Evolutionary conservation across 2,329 filamentous ascomycete genomes (phyloP).

Genomic region (Penicillium sp.): DNA sequence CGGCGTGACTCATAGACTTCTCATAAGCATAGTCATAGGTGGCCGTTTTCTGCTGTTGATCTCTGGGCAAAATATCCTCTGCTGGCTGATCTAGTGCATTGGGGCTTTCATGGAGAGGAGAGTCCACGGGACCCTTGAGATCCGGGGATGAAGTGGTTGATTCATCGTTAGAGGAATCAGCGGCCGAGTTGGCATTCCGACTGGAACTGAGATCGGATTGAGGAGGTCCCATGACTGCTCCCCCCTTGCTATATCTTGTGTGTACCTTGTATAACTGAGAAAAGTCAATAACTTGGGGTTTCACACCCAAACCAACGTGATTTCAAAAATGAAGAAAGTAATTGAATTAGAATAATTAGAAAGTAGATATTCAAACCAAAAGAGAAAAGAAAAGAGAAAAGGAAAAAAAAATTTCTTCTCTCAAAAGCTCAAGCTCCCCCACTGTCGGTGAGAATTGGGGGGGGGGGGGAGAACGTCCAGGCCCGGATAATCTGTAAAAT

Average conservation of each 20-base stretch:
- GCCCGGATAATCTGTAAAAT: background rate
- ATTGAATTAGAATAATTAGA: background rate
- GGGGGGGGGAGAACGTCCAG: background rate
- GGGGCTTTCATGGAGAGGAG: slow-evolving; percentile 12
- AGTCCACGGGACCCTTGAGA: slow-evolving; percentile 11
- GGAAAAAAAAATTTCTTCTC: background rate
- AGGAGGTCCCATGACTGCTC: slow-evolving; percentile 24
- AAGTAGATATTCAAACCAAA: background rate
- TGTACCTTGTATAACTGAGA: background rate
- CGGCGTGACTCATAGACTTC: slow-evolving; percentile 89
- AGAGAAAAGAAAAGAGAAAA: background rate
- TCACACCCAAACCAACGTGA: background rate
- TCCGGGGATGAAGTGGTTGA: slow-evolving; percentile 5
- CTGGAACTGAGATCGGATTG: slow-evolving; percentile 19
- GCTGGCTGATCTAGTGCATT: slow-evolving; percentile 10
- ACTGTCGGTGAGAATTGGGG: background rate
- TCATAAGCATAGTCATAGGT: slow-evolving; percentile 94
- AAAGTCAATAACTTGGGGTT: background rate
- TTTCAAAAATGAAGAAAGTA: background rate
- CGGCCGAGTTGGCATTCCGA: slow-evolving; percentile 22
- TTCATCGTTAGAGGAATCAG: slow-evolving; percentile 11
- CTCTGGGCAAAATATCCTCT: slow-evolving; percentile 38
- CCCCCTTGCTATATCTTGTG: slow-evolving; percentile 1
- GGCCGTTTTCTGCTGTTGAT: slow-evolving; percentile 66
- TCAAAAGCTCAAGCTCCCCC: background rate